Base-by-base conservation (phyloP, 768 basidiomycete genomes). In the Phanerochaete carnosa region DNA sequence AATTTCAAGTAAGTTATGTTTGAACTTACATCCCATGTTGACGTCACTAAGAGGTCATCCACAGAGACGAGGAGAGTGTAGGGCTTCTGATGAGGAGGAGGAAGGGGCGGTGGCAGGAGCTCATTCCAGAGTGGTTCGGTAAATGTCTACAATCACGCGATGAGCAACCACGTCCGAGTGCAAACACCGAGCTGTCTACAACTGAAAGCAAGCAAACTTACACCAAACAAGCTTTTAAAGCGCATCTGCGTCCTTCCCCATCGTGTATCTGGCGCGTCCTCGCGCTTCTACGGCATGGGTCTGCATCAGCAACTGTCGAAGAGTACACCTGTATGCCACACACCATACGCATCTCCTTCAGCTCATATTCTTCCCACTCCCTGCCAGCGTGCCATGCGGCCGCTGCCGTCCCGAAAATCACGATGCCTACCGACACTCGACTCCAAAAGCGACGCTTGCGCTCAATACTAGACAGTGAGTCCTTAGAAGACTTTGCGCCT, bases 61-160 rank as follows among this genome's bases (percentile, higher is more conserved):
- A 99, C 76, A 32, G 94, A 94, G 54, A 99, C 74, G 9, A 98
- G 79, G 22, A 98, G 83, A 1, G 96, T 98, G 76, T 94, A 97
- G 0, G 94, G 94, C 59, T 95, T 89, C 73, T 90, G 87, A 60
- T 93, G 87, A 2, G 90, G 89, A 28, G 87, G 76, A 2, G 94
- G 92, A 45, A 90, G 79, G 12, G 91, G 89, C 45, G 92, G 88
- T 0, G 96, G 97, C 1, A 99, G 83, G 1, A 99, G 83, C 70
- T 95, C 94, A 29, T 89, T 80, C 92, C 94, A 97, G 49, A 88
- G 85, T 2, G 97, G 97, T 77, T 98, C 91, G 70, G 88, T 93
- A 75, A 98, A 95, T 72, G 87, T 88, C 93, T 97, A 66, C 11
- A 43, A 32, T 46, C 23, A 29, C 28, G 8, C 15, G 29, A 26